These are phyloP conservation scores for Chaetomium fimeti DNA, from an alignment of 495 filamentous ascomycete species.

Conservation along the genomic window DNA sequence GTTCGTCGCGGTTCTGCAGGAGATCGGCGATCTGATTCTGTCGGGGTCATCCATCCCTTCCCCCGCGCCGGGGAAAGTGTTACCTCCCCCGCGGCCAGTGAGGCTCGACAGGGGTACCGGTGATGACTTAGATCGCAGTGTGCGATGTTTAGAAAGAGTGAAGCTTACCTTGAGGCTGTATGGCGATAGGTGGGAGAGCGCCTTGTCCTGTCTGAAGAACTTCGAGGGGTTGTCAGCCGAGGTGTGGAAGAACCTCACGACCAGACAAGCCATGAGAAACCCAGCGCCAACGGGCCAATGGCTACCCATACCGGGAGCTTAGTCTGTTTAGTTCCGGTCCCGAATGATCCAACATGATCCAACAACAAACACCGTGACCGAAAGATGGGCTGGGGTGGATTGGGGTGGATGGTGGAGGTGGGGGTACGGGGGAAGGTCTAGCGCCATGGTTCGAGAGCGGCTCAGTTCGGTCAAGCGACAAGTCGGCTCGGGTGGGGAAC, in stretches of 20 bases:
- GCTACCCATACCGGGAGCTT: slow-evolving; percentile 26
- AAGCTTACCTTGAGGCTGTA: slow-evolving; percentile 46
- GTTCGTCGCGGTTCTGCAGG: slow-evolving; percentile 63
- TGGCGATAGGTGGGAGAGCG: slow-evolving; percentile 53
- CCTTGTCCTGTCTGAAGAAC: slow-evolving; percentile 40
- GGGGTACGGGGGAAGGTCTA: neutral
- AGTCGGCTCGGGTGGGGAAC: too few species aligned
- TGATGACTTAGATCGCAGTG: slow-evolving; percentile 47
- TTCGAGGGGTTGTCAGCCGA: slow-evolving; percentile 46
- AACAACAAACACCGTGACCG: slow-evolving; percentile 18
- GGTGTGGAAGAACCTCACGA: slow-evolving; percentile 35
- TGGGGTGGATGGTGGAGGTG: neutral
- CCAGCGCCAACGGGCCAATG: slow-evolving; percentile 6
- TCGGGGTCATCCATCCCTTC: slow-evolving; percentile 34
- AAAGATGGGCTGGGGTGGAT: neutral
- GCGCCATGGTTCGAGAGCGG: neutral
- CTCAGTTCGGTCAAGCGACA: too few species aligned
- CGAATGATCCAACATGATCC: neutral
- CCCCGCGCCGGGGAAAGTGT: slow-evolving; percentile 35
- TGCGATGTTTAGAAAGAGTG: slow-evolving; percentile 47
- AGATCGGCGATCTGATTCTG: slow-evolving; percentile 52
- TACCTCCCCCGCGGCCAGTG: slow-evolving; percentile 41
- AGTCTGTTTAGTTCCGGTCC: slow-evolving; percentile 14
- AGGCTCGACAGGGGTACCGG: slow-evolving; percentile 28
- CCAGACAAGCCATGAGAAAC: slow-evolving; percentile 29